These are phyloP conservation scores for Salvia miltiorrhiza DNA, from an alignment of 257 asterid genomes.

Conservation along the genomic window DNA sequence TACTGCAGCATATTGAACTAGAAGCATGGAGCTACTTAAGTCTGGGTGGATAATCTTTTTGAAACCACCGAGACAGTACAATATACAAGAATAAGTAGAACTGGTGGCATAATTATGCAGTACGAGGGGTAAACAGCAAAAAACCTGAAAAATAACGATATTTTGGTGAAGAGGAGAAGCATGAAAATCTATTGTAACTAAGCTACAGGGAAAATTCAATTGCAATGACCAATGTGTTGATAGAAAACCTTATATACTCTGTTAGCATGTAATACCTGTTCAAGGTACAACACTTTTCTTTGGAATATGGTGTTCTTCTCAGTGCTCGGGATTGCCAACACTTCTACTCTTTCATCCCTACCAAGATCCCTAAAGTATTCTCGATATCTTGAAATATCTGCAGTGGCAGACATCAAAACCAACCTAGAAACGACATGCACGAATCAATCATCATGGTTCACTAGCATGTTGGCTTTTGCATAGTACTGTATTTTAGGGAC, in stretches of 20 bases:
- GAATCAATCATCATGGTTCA: conserved; percentile 8
- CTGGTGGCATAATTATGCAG: neutral
- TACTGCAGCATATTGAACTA: neutral
- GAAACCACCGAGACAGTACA: conserved; percentile 9
- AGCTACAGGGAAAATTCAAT: neutral
- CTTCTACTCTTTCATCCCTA: conserved; percentile 89
- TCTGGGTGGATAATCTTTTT: neutral
- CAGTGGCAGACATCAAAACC: conserved; percentile 99
- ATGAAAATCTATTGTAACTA: neutral
- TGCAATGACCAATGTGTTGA: conserved; percentile 8
- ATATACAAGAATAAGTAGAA: neutral
- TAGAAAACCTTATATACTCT: conserved; percentile 13
- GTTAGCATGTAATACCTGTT: conserved; percentile 53
- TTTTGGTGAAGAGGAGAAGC: neutral
- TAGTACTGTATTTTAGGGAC: neutral
- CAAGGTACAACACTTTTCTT: conserved; percentile 70
- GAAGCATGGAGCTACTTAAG: neutral
- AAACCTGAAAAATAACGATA: neutral
- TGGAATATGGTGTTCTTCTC: conserved; percentile 55
- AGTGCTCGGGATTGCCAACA: conserved; percentile 73
- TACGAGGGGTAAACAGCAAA: neutral
- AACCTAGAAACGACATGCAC: conserved; percentile 57
- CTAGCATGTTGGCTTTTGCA: neutral
- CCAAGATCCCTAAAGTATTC: conserved; percentile 88
- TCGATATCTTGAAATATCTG: conserved; percentile 78